A percentile compares a stretch with the other conserved stretches of the same genome.
Evolutionary conservation across 2,329 filamentous ascomycete species (phyloP).

Genomic region (Blastomyces silverae): DNA sequence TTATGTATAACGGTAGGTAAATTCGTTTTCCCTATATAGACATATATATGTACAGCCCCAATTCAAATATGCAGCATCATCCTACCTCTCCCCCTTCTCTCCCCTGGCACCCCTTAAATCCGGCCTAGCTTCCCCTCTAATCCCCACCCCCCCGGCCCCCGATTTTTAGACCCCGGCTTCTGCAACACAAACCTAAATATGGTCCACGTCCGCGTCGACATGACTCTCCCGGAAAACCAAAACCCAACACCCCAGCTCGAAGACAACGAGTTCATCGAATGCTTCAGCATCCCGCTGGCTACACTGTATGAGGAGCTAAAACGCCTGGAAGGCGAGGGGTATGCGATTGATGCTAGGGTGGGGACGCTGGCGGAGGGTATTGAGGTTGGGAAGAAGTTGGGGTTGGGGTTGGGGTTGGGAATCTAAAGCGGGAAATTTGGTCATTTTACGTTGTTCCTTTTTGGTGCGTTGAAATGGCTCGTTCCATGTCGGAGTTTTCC

Average conservation of each 20-base stretch:
- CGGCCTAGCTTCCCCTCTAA: neutral
- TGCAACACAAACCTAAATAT: constrained; percentile 47
- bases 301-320: constrained; percentile 61
- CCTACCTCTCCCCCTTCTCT: neutral
- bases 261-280: constrained; percentile 76
- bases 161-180: constrained; percentile 41
- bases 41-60: neutral
- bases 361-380: constrained; percentile 73
- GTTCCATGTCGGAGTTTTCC: neutral
- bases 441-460: neutral
- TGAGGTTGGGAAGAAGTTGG: constrained; percentile 56
- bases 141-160: too few relatives aligned
- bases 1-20: constrained; percentile 43
- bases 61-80: neutral
- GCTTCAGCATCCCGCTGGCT: constrained; percentile 60
- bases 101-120: neutral
- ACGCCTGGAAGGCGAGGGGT: constrained; percentile 61
- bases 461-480: neutral
- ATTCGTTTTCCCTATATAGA: neutral
- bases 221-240: constrained; percentile 61
- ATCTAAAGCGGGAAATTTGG: neutral
- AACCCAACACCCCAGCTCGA: constrained; percentile 63
- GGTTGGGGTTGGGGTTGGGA: neutral
- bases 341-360: constrained; percentile 70
- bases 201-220: constrained; percentile 67